Base-by-base conservation (phyloP, 495 filamentous ascomycete genomes). In the Penicillium bialowiezense region DNA sequence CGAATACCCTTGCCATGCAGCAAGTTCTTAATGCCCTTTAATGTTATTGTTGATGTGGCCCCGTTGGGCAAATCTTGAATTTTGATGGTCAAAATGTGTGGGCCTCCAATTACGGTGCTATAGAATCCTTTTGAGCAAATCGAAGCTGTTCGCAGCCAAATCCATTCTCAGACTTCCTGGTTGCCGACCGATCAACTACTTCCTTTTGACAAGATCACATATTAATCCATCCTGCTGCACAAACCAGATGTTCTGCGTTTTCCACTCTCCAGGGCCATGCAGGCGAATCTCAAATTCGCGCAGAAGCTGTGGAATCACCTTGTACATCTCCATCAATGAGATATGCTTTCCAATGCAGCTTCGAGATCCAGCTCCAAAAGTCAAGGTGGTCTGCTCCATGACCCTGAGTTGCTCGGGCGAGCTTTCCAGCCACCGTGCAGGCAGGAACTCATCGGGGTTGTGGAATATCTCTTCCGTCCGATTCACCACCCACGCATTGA, bases 291-390 rank as follows among this genome's bases (percentile, higher is more conserved):
- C 82, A 65, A 89, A 92, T 48, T 79, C 68, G 48, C 84, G 73
- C 54, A 91, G 61, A 54, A 91, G 71, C 48, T 77, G 83, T 37
- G 88, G 89, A 15, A 91, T 77, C 34, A 91, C 58, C 72, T 93
- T 93, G 54, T 88, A 85, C 48, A 91, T 85, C 76, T 91, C 89
- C 63, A 89, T 58, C 56, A 90, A 58, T 20, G 79, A 83, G 50
- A 93, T 89, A 54, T 91, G 89, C 78, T 81, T 80, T 4, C 85
- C 85, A 38, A 87, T 82, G 54, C 85, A 89, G 1, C 79, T 81
- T 37, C 84, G 60, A 13, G 73, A 67, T 1, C 85, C 85, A 2
- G 79, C 76, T 1, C 85, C 85, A 70, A 86, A 89, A 29, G 59
- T 65, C 5, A 79, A 62, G 44, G 74, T 60, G 28, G 49, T 50